phyloP scores from a whole-genome alignment of 139 green algal genomes.

The Haematococcus sp. region DNA sequence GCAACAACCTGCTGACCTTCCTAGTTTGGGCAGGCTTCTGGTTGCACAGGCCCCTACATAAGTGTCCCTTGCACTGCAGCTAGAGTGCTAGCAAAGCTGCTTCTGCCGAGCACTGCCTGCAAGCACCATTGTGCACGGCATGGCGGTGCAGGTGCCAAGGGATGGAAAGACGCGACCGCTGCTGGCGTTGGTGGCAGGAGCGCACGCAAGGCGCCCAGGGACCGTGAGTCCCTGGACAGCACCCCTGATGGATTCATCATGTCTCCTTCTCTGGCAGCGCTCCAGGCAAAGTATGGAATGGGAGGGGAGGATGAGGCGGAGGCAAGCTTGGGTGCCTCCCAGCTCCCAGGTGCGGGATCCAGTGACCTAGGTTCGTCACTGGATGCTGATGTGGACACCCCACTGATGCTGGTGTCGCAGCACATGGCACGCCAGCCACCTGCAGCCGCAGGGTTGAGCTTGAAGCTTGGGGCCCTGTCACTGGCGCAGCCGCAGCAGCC shows the following conservation, averaged over 20 bases:
- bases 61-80: no score
- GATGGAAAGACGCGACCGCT: neutral
- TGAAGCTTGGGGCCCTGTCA: neutral
- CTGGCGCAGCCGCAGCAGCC: neutral
- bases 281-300: slow-evolving; percentile 13
- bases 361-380: no score
- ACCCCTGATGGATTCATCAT: slow-evolving; percentile 25
- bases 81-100: no score
- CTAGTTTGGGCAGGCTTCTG: no score
- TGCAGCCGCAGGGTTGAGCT: neutral
- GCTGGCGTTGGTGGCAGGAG: neutral
- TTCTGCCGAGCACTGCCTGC: no score
- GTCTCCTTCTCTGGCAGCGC: slow-evolving; percentile 14
- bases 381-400: no score
- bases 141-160: neutral
- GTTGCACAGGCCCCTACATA: no score
- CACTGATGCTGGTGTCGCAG: no score
- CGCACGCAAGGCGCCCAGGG: neutral
- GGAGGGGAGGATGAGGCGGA: neutral
- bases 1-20: no score
- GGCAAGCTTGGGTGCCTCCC: no score
- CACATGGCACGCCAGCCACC: neutral
- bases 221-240: slow-evolving; percentile 7
- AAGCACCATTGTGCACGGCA: no score
- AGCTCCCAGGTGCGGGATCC: no score